Evolutionary conservation across 257 asterid species (phyloP), one percentile per base, ranked within the genome.

Genomic region (Solanum paucissectum): DNA sequence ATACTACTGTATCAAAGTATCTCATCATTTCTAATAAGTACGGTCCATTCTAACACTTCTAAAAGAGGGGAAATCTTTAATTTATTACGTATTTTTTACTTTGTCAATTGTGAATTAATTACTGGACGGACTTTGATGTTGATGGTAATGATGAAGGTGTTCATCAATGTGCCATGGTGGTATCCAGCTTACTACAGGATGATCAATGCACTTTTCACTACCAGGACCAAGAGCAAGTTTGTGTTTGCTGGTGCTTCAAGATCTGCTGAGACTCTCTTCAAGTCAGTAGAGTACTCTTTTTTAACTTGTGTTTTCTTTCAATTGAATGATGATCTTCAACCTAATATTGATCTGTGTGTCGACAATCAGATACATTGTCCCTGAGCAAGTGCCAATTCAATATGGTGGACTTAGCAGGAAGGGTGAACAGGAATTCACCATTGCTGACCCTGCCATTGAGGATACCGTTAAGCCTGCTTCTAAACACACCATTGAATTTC

Each of bases 131-230:
- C 2, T 8, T 86, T 71, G 87, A 81, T 55, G 86, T 87, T 83
- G 71, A 33, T 86, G 81, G 72, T 75, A 76, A 27, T 52, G 33
- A 27, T 52, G 25, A 87, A 94, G 98, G 94, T 95, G 90, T 95
- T 93, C 92, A 88, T 95, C 92, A 95, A 95, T 92, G 98, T 95
- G 25, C 98, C 98, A 21, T 95, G 98, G 98, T 95, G 98, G 98
- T 95, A 94, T 84, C 93, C 93, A 87, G 95, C 96, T 83, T 94
- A 92, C 93, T 93, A 94, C 42, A 93, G 94, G 90, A 92, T 93
- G 98, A 95, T 93, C 42, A 95, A 96, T 89, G 95, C 96, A 33
- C 91, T 95, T 92, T 90, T 95, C 91, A 92, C 98, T 9, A 94
- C 91, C 74, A 93, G 98, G 87, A 95, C 97, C 82, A 94, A 95